Evolutionary conservation across 768 basidiomycete species (phyloP).

Genomic region (Zangia roseola): DNA sequence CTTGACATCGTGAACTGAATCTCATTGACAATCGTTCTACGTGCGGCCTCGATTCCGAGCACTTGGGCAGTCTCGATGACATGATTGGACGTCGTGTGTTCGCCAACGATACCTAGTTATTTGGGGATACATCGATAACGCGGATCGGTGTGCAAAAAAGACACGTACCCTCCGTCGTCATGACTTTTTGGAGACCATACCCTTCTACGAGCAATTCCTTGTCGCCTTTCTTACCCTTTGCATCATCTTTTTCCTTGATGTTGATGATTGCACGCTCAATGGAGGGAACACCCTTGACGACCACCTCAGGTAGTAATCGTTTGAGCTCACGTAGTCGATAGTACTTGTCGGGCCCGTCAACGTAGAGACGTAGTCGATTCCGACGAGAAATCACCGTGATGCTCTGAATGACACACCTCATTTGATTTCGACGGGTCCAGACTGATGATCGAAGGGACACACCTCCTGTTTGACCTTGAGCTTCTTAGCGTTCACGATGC

Average conservation of each 20-base stretch:
- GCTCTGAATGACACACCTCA: constrained; percentile 45
- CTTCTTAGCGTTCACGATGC: constrained; percentile 82
- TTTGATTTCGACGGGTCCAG: background rate
- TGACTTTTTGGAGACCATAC: constrained; percentile 93
- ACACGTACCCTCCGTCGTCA: constrained; percentile 86
- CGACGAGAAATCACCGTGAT: constrained; percentile 75
- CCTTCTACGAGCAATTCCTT: constrained; percentile 96
- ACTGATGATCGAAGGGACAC: background rate
- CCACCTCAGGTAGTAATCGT: constrained; percentile 76
- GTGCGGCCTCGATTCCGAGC: constrained; percentile 96
- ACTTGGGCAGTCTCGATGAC: constrained; percentile 95
- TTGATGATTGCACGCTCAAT: constrained; percentile 95
- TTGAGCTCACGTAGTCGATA: constrained; percentile 86
- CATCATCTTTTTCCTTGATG: constrained; percentile 85
- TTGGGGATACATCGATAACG: too few relatives aligned
- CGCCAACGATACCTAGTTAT: constrained; percentile 79
- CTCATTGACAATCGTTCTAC: constrained; percentile 92
- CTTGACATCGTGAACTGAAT: constrained; percentile 96
- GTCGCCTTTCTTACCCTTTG: constrained; percentile 77
- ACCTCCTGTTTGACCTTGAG: constrained; percentile 92
- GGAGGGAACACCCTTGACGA: constrained; percentile 90
- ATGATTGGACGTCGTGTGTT: constrained; percentile 92
- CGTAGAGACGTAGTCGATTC: constrained; percentile 74
- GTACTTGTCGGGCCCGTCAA: constrained; percentile 76
- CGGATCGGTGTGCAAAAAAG: background rate